Conservation (phyloP, 371 early-diverging fungal genomes). For the Batrachochytrium dendrobatidis region DNA sequence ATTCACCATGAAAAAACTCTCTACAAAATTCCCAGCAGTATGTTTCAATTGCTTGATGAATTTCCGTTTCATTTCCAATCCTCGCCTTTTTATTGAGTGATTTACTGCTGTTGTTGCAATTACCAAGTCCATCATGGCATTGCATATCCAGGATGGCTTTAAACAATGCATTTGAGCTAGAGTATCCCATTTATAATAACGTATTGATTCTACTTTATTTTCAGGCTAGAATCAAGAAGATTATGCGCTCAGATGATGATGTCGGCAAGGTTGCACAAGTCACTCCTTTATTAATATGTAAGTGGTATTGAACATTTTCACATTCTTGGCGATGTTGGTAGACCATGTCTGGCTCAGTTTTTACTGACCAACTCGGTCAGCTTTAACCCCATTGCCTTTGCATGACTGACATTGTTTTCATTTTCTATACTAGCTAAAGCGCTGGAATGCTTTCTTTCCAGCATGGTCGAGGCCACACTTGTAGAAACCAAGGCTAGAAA, state of each 20-base stretch:
- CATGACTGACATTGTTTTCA: too few relatives aligned
- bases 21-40: too few relatives aligned
- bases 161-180: background rate
- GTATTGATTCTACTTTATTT: background rate
- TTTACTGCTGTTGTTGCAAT: too few relatives aligned
- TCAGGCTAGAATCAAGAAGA: conserved; percentile 98
- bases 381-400: background rate
- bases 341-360: background rate
- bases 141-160: too few relatives aligned
- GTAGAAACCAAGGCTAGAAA: conserved; percentile 70
- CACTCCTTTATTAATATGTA: conserved; percentile 95
- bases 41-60: too few relatives aligned
- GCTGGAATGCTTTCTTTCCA: conserved; percentile 89
- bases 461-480: conserved; percentile 78
- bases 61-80: too few relatives aligned
- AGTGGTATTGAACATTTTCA: conserved; percentile 26
- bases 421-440: conserved; percentile 72
- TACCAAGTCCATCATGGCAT: too few relatives aligned
- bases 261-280: conserved; percentile 99
- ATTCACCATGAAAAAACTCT: too few relatives aligned
- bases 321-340: background rate
- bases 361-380: background rate
- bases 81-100: too few relatives aligned
- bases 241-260: conserved; percentile 99
- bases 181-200: background rate